Evolutionary conservation across 1,284 basidiomycete species (phyloP), one percentile per base, ranked within the genome.

Genomic region (Caloboletus inedulis): DNA sequence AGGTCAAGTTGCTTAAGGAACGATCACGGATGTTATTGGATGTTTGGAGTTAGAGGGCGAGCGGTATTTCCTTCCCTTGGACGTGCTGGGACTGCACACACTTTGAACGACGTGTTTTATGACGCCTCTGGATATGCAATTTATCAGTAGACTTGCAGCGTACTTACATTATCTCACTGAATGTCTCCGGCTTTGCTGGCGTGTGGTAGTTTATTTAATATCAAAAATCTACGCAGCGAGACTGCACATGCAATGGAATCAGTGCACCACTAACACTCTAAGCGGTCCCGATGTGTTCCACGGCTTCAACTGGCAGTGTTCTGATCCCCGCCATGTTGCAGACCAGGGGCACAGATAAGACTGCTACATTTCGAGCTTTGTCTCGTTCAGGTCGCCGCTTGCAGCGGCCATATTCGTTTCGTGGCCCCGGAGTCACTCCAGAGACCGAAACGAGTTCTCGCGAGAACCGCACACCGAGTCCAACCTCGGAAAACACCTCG

Each of bases 1-100:
- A 98, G 77, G 69, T 97, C 59, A 98, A 97, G 76, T 71, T 93
- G 63, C 77, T 98, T 69, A 98, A 98, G 78, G 95, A 98, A 71
- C 80, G 94, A 44, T 90, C 87, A 58, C 76, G 91, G 62, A 75
- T 93, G 60, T 77, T 91, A 77, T 69, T 88, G 56, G 89, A 92
- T 71, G 89, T 91, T 55, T 92, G 89, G 89, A 88, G 86, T 71
- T 89, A 72, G 72, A 41, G 16, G 23, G 36, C 33, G n/a, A 16
- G 37, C 30, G 5, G 12, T 34, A 19, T 45, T 30, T 48, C 4
- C n/a, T 43, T 50, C 3, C 18, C 9, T 30, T 16, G 40, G 43
- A 31, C 12, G 47, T 31, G 39, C 23, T 29, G 23, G 42, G 46
- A 49, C 29, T 30, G 35, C 49, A 36, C 35, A 33, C 34, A 47